phyloP scores from a whole-genome alignment of 768 basidiomycete species.

The Peribolospora baueri region DNA sequence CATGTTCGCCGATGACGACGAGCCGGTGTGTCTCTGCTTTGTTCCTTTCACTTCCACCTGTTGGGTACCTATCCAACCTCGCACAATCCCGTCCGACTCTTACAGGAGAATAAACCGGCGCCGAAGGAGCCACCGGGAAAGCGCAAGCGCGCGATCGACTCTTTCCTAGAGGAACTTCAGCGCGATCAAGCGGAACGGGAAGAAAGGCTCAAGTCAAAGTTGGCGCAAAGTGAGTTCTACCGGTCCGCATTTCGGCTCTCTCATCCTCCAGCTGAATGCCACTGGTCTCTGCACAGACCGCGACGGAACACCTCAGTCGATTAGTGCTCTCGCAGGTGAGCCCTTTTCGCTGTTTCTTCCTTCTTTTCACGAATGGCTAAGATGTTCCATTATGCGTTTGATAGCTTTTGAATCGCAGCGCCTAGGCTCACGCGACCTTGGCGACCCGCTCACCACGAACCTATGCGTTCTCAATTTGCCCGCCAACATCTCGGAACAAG shows the following conservation, averaged over 20 bases:
- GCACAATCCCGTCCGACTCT: constrained; percentile 34
- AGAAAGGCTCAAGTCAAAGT: constrained; percentile 35
- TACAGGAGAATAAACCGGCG: constrained; percentile 32
- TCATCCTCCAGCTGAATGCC: constrained; percentile 25
- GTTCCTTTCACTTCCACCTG: no score
- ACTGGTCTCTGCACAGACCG: background rate
- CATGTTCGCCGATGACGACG: background rate
- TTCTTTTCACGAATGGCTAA: background rate
- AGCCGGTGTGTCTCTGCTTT: no score
- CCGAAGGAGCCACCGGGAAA: constrained; percentile 21
- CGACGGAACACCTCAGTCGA: constrained; percentile 35
- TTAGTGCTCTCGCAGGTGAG: constrained; percentile 63
- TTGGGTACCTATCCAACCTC: constrained; percentile 15
- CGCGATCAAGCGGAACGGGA: constrained; percentile 84
- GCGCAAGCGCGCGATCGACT: constrained; percentile 87
- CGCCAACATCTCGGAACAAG: constrained; percentile 56
- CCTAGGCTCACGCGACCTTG: constrained; percentile 54
- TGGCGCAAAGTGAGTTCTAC: constrained; percentile 23
- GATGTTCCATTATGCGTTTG: constrained; percentile 2
- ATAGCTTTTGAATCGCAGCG: constrained; percentile 70
- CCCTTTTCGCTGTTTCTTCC: background rate
- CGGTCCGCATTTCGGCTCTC: background rate
- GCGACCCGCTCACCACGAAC: constrained; percentile 78
- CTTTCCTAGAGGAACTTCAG: constrained; percentile 90
- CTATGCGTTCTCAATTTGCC: constrained; percentile 89